Conservation (phyloP, 1,139 yeast species). For the Kodamaea derodonti region DNA sequence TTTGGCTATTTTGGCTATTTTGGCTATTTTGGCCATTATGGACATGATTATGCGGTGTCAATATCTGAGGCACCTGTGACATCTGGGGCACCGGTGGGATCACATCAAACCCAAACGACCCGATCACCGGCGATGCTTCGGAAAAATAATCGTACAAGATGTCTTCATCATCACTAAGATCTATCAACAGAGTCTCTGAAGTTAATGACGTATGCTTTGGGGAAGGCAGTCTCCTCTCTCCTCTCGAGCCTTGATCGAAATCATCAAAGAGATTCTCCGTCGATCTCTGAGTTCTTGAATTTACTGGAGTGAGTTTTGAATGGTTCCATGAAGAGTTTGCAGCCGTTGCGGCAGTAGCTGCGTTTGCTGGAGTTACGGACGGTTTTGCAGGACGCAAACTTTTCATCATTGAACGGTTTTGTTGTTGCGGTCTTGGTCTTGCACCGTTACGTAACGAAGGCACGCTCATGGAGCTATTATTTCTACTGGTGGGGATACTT, state of each 20-base stretch:
- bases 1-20: too few relatives aligned
- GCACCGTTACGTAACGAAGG: constrained; percentile 27
- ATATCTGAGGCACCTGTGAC: too few relatives aligned
- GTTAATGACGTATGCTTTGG: not conserved
- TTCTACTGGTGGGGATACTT: constrained; percentile 2
- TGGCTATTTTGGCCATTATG: not conserved
- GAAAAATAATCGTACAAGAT: constrained; percentile 10
- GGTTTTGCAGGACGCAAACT: constrained; percentile 5
- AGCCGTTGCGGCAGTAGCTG: constrained; percentile 21
- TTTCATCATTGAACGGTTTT: constrained; percentile 11
- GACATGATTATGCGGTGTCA: not conserved
- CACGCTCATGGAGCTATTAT: constrained; percentile 12
- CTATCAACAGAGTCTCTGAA: constrained; percentile 21
- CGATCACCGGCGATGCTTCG: constrained; percentile 5
- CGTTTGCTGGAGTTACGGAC: constrained; percentile 2
- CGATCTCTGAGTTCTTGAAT: constrained; percentile 10
- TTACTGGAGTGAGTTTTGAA: not conserved
- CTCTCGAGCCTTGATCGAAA: constrained; percentile 38
- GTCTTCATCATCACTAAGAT: constrained; percentile 25
- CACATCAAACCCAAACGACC: not conserved
- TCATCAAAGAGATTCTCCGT: constrained; percentile 35
- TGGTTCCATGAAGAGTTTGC: constrained; percentile 49
- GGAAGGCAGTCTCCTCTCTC: not conserved
- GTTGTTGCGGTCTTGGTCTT: constrained; percentile 6
- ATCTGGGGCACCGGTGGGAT: too few relatives aligned